Evolutionary conservation across 495 filamentous ascomycete species (phyloP).

Genomic region (Penicillium fimorum): DNA sequence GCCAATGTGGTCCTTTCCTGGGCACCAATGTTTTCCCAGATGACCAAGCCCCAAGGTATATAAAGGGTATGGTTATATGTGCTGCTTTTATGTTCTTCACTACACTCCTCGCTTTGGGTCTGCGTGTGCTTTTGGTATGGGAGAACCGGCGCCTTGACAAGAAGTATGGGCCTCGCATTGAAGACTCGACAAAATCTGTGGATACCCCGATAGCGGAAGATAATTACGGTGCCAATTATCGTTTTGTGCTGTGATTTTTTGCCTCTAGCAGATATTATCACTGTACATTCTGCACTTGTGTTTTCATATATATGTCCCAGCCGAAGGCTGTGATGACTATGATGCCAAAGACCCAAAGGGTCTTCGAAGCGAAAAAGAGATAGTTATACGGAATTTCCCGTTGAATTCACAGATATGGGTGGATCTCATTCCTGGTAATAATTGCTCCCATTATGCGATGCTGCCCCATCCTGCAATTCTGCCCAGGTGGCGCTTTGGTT

Average conservation of each 20-base stretch:
- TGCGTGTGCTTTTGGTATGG: slow-evolving; percentile 58
- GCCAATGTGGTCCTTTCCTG: slow-evolving; percentile 67
- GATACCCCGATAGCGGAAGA: slow-evolving; percentile 39
- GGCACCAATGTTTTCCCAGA: slow-evolving; percentile 68
- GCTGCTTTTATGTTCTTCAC: slow-evolving; percentile 73
- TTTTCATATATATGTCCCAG: background rate
- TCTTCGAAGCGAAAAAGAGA: background rate
- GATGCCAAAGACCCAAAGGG: background rate
- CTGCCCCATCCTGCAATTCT: too few species aligned
- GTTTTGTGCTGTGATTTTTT: slow-evolving; percentile 43
- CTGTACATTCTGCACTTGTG: background rate
- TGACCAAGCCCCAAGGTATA: slow-evolving; percentile 59
- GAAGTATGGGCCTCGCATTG: slow-evolving; percentile 40
- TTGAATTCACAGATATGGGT: background rate
- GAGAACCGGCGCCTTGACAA: slow-evolving; percentile 61
- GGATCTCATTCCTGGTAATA: background rate
- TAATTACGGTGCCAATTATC: slow-evolving; percentile 51
- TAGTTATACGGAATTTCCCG: background rate
- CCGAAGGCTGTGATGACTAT: background rate
- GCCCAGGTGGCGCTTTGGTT: background rate
- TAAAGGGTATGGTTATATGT: slow-evolving; percentile 65
- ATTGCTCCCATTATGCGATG: background rate
- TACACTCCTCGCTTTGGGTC: slow-evolving; percentile 49
- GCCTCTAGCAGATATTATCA: background rate
- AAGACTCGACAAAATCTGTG: slow-evolving; percentile 19